A percentile compares a stretch with the other conserved stretches of the same genome.
Evolutionary conservation across 176 grass and related monocot genomes (phyloP).

Genomic region (Carex myosuroides): DNA sequence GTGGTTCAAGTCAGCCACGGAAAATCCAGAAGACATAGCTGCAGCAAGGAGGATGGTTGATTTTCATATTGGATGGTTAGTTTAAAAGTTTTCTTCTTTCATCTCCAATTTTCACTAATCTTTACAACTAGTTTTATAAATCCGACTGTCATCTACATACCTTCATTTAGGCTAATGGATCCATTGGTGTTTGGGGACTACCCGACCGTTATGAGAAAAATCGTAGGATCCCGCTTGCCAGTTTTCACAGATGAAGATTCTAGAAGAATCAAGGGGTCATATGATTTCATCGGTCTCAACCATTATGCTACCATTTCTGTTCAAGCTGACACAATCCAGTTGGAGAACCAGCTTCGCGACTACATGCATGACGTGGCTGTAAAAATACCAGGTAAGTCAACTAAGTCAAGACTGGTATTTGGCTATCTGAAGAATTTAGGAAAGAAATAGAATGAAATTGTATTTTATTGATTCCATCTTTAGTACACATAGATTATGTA

Average conservation of each 20-base stretch:
- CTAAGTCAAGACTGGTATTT: neutral
- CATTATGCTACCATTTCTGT: constrained; percentile 33
- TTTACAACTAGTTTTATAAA: neutral
- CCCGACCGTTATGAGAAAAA: constrained; percentile 53
- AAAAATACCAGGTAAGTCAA: constrained; percentile 20
- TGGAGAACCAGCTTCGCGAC: constrained; percentile 23
- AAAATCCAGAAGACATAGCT: constrained; percentile 29
- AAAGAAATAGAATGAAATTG: too few species aligned
- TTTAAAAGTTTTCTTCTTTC: neutral
- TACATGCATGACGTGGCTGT: constrained; percentile 44
- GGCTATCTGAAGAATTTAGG: neutral
- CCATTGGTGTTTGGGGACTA: constrained; percentile 66
- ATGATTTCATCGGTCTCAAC: constrained; percentile 73
- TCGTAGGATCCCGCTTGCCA: constrained; percentile 44
- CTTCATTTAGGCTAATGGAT: constrained; percentile 46
- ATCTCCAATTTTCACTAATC: neutral
- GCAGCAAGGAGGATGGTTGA: constrained; percentile 52
- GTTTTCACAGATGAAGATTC: constrained; percentile 31
- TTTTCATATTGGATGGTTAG: constrained; percentile 73
- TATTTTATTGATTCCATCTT: too few species aligned
- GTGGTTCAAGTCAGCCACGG: constrained; percentile 48
- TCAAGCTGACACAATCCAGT: neutral
- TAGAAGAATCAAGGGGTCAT: constrained; percentile 30
- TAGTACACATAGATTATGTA: too few species aligned
- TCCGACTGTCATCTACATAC: neutral